Percentiles rank a stretch among this genome's conserved stretches.
phyloP scores from a whole-genome alignment of 192 early-diverging fungal species.

The Linnemannia elongata region DNA sequence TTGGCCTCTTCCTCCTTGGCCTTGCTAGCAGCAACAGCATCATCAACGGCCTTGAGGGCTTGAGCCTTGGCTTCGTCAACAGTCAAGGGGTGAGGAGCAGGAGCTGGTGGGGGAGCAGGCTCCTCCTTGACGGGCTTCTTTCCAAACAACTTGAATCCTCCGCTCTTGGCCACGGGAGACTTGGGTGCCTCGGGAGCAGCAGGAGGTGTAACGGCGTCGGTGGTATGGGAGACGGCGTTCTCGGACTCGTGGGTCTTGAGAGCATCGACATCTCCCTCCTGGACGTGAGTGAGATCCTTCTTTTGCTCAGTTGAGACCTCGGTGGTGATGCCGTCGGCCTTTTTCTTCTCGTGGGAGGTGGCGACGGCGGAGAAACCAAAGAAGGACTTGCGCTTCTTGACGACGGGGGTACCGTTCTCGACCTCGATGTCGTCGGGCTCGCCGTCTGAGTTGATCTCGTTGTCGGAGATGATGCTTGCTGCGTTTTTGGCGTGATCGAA shows the following conservation, averaged over 20 bases:
- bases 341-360: conserved; percentile 49
- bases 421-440: conserved; percentile 56
- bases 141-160: conserved; percentile 53
- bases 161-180: conserved; percentile 54
- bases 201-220: conserved; percentile 29
- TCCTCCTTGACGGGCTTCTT: conserved; percentile 50
- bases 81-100: conserved; percentile 26
- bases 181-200: conserved; percentile 40
- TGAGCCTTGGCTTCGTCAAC: conserved; percentile 52
- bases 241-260: conserved; percentile 57
- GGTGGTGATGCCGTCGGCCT: conserved; percentile 45
- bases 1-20: conserved; percentile 48
- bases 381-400: conserved; percentile 58
- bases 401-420: conserved; percentile 40
- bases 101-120: conserved; percentile 18
- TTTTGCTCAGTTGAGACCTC: conserved; percentile 50
- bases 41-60: conserved; percentile 53
- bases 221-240: conserved; percentile 54
- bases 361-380: conserved; percentile 53
- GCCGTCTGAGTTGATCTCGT: conserved; percentile 53
- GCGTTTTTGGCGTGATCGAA: conserved; percentile 50
- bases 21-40: conserved; percentile 52
- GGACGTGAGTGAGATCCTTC: conserved; percentile 48
- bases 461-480: conserved; percentile 38
- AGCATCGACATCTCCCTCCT: conserved; percentile 48